Evolutionary conservation across 2,329 filamentous ascomycete species (phyloP), one percentile per base, ranked within the genome.

Genomic region (Alternaria incomplexa): DNA sequence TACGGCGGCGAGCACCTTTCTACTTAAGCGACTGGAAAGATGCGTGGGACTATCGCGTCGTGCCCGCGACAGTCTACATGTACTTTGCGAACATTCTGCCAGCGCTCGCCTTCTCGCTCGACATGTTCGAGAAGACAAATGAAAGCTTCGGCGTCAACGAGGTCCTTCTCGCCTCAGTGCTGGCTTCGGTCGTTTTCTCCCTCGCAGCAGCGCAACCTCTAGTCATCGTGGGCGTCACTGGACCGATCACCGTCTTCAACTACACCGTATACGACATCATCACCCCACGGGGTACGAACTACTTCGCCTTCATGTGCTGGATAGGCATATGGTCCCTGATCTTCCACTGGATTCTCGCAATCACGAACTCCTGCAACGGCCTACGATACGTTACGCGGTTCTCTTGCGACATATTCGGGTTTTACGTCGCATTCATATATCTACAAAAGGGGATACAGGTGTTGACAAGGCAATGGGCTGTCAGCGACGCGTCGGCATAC

Each of bases 191-290:
- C 1, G 91, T 97, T 1, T 97, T 97, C 77, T 85, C 92, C 3
- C 69, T 96, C 2, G 86, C 93, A 64, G 90, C 93, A 8, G 92
- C 91, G 25, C 93, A 97, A 76, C 93, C 93, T 7, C 82, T 97
- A 61, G 92, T 95, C 58, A 97, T 97, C 77, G 93, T 97, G 22
- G 93, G 93, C 22, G 93, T 97, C 3, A 96, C 93, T 11, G 92
- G 91, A n/a, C 93, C 93, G 4, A 97, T 97, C 61, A 96, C 93
- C 15, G 93, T 97, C 26, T 97, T 97, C 77, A 97, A 96, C 77
- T 97, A 96, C 76, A 97, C 93, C 4, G 92, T 97, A 3, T 97
- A 94, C 82, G 91, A 96, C 78, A 97, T 97, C 67, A 92, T 97
- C 76, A 83, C 85, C 1, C 90, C 91, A 1, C 89, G 89, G 0